These are phyloP conservation scores for Chlorella sp. DNA, from an alignment of 139 green algal genomes.

Conservation along the genomic window DNA sequence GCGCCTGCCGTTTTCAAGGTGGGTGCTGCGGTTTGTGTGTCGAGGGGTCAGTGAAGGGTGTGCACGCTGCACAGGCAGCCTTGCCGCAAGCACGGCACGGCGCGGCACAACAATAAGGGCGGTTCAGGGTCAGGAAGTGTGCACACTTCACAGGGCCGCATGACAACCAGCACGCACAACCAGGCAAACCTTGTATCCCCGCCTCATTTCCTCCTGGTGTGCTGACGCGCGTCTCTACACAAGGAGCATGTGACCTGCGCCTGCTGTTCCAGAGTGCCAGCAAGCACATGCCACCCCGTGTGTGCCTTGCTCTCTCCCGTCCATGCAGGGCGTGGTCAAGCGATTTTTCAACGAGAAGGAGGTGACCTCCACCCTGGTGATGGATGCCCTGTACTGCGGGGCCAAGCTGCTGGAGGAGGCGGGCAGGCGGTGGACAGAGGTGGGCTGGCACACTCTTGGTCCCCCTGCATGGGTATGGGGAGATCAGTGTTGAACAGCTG, in stretches of 20 bases:
- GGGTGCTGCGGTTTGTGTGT: neutral
- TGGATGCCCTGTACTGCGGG: constrained; percentile 95
- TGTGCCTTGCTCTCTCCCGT: neutral
- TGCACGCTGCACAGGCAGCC: neutral
- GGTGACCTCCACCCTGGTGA: constrained; percentile 97
- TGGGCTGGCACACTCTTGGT: too few species aligned
- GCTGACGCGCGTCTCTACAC: too few species aligned
- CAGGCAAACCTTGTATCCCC: neutral
- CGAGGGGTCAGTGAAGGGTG: neutral
- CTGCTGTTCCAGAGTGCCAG: too few species aligned
- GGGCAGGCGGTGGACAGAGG: constrained; percentile 17
- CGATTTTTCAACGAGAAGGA: constrained; percentile 99
- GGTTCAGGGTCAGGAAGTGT: too few species aligned
- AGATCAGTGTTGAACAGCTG: neutral
- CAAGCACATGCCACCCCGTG: neutral
- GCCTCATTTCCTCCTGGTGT: too few species aligned
- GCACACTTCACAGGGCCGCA: too few species aligned
- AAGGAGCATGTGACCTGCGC: too few species aligned
- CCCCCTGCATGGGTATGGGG: neutral
- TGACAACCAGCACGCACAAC: too few species aligned
- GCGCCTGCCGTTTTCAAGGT: constrained; percentile 86
- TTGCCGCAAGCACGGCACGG: neutral
- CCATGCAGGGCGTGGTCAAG: constrained; percentile 86
- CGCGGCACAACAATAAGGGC: too few species aligned
- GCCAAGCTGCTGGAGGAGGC: constrained; percentile 85